These are phyloP conservation scores for Akanthomyces lecanii DNA, from an alignment of 2,329 filamentous ascomycete species.

Conservation along the genomic window DNA sequence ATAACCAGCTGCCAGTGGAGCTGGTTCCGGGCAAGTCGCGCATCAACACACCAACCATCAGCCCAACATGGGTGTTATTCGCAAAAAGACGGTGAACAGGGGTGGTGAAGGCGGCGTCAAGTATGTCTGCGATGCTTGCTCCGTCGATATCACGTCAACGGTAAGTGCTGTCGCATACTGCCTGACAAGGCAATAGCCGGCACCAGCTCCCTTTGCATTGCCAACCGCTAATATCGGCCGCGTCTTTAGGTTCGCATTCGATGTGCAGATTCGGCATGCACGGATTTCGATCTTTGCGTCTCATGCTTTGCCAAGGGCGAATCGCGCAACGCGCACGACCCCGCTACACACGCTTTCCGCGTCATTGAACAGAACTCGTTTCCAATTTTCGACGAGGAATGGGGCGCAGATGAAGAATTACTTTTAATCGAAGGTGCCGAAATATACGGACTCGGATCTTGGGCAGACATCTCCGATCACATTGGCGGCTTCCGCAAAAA, in stretches of 20 bases:
- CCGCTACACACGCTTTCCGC: slow-evolving; percentile 78
- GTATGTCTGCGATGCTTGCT: slow-evolving; percentile 96
- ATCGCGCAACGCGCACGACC: slow-evolving; percentile 77
- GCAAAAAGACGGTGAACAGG: slow-evolving; percentile 85
- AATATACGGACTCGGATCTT: slow-evolving; percentile 92
- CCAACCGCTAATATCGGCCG: slow-evolving; percentile 19
- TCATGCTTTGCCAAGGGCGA: slow-evolving; percentile 86
- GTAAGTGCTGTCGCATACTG: slow-evolving; percentile 49
- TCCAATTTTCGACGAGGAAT: slow-evolving; percentile 89
- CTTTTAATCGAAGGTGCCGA: slow-evolving; percentile 89
- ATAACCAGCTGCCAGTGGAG: slow-evolving; percentile 8
- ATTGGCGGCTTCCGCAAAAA: slow-evolving; percentile 93
- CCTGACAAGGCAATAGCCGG: neutral
- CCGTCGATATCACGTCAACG: slow-evolving; percentile 92
- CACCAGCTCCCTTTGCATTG: neutral
- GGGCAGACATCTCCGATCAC: slow-evolving; percentile 97
- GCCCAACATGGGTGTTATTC: slow-evolving; percentile 78
- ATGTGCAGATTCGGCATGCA: slow-evolving; percentile 77
- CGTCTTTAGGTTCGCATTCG: slow-evolving; percentile 76
- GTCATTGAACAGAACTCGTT: slow-evolving; percentile 99
- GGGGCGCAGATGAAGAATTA: slow-evolving; percentile 97
- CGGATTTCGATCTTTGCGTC: slow-evolving; percentile 95
- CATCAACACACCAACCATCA: neutral
- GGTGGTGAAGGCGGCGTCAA: slow-evolving; percentile 87
- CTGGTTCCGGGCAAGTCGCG: neutral